These are phyloP conservation scores for Penicillium flavigenum DNA, from an alignment of 495 filamentous ascomycete species.

Conservation along the genomic window DNA sequence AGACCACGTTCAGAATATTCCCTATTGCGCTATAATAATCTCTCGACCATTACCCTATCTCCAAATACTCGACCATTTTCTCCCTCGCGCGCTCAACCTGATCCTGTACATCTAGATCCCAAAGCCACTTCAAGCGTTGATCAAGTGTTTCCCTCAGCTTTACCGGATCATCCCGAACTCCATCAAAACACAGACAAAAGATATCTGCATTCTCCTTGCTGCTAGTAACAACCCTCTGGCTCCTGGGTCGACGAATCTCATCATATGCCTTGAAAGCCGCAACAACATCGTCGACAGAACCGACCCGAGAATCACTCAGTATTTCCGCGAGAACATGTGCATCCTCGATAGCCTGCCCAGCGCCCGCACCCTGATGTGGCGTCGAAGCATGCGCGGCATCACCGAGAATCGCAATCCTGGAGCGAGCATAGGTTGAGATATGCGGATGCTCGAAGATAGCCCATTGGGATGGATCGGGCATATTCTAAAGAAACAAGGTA, in stretches of 20 bases:
- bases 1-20: background rate
- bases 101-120: slow-evolving; percentile 38
- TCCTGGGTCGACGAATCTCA: slow-evolving; percentile 52
- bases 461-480: slow-evolving; percentile 56
- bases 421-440: slow-evolving; percentile 53
- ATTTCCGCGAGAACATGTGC: slow-evolving; percentile 59
- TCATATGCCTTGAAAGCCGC: slow-evolving; percentile 65
- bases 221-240: slow-evolving; percentile 47
- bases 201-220: slow-evolving; percentile 48
- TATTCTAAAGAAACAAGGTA: slow-evolving; percentile 20
- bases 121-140: slow-evolving; percentile 52
- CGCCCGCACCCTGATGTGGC: slow-evolving; percentile 68
- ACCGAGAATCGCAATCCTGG: slow-evolving; percentile 58
- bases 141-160: slow-evolving; percentile 44
- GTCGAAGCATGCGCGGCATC: slow-evolving; percentile 71
- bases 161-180: slow-evolving; percentile 42
- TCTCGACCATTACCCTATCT: background rate
- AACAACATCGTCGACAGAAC: slow-evolving; percentile 19
- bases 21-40: background rate
- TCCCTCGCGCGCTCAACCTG: slow-evolving; percentile 29
- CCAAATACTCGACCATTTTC: slow-evolving; percentile 18
- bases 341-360: slow-evolving; percentile 69
- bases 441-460: slow-evolving; percentile 63
- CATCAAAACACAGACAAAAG: slow-evolving; percentile 44
- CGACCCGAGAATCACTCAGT: slow-evolving; percentile 41